Percentiles rank a stretch among this genome's conserved stretches.
phyloP scores from a whole-genome alignment of 1,284 basidiomycete species.

The Moesziomyces antarcticus region DNA sequence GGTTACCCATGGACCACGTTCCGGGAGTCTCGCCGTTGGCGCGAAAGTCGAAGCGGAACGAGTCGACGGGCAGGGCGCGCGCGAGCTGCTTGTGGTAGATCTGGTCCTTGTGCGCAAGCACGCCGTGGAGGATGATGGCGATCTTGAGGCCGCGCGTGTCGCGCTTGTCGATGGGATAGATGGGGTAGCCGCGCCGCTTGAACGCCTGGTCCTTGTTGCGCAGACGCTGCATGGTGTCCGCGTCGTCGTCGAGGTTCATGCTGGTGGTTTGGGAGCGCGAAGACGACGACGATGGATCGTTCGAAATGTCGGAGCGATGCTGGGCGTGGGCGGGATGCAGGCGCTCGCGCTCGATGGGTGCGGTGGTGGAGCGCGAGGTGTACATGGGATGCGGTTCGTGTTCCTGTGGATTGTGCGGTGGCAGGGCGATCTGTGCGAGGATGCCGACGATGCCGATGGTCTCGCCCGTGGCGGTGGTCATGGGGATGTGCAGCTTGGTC shows the following conservation, averaged over 20 bases:
- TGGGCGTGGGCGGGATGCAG: background rate
- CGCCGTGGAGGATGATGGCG: conserved; percentile 59
- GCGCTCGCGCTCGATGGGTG: conserved; percentile 22
- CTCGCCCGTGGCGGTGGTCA: conserved; percentile 34
- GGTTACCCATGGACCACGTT: conserved; percentile 35
- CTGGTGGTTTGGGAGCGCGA: too few species aligned
- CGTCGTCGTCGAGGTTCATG: conserved; percentile 21
- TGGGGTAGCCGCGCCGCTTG: conserved; percentile 25
- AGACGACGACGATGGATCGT: conserved; percentile 12
- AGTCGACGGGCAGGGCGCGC: conserved; percentile 76
- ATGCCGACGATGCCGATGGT: conserved; percentile 50
- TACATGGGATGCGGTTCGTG: conserved; percentile 35
- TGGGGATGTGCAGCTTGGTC: conserved; percentile 49
- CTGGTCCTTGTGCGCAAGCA: conserved; percentile 73
- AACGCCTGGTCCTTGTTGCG: conserved; percentile 28
- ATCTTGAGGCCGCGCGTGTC: conserved; percentile 42
- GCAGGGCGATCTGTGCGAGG: conserved; percentile 33
- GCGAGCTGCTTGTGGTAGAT: conserved; percentile 81
- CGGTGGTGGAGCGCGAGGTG: conserved; percentile 23
- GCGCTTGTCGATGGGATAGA: conserved; percentile 31
- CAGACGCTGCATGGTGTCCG: conserved; percentile 19
- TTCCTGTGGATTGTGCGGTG: conserved; percentile 34
- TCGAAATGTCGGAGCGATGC: conserved; percentile 20
- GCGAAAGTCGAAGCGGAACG: conserved; percentile 85
- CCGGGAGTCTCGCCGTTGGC: conserved; percentile 45